Conservation (phyloP, 371 early-diverging fungal species). For the Mucor circinelloides region DNA sequence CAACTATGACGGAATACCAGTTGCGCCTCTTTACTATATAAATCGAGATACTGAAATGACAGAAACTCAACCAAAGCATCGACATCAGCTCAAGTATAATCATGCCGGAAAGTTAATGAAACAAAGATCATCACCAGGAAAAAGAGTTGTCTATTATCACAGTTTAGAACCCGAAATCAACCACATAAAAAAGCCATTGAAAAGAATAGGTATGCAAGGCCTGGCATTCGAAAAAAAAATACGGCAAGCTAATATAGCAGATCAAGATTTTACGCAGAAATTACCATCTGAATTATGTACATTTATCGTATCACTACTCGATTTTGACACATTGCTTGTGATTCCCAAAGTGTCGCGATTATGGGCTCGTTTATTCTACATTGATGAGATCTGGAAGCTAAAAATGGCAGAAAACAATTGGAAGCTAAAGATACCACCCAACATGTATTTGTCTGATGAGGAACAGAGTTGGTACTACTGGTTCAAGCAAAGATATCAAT, state of each 20-base stretch:
- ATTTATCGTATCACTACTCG: slow-evolving; percentile 30
- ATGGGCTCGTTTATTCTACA: slow-evolving; percentile 25
- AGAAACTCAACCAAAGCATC: not conserved
- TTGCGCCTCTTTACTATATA: slow-evolving; percentile 13
- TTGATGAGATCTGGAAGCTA: slow-evolving; percentile 26
- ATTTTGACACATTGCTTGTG: slow-evolving; percentile 19
- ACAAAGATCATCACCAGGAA: slow-evolving; percentile 5
- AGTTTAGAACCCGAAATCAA: slow-evolving; percentile 7
- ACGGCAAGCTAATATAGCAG: not conserved
- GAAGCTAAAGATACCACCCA: slow-evolving; percentile 20
- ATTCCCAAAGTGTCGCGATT: slow-evolving; percentile 21
- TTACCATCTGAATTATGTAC: slow-evolving; percentile 31
- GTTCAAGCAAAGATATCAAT: slow-evolving; percentile 33
- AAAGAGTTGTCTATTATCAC: slow-evolving; percentile 17
- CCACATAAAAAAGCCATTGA: not conserved
- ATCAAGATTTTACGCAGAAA: slow-evolving; percentile 23
- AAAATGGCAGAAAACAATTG: slow-evolving; percentile 19
- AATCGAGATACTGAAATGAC: slow-evolving; percentile 14
- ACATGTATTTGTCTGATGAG: slow-evolving; percentile 9
- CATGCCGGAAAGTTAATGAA: not conserved
- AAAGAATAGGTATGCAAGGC: slow-evolving; percentile 12
- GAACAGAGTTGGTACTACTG: slow-evolving; percentile 35
- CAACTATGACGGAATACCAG: slow-evolving; percentile 14
- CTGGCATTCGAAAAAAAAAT: not conserved
- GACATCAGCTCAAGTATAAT: not conserved